A percentile compares a stretch with the other conserved stretches of the same genome.
Evolutionary conservation across 1,284 basidiomycete genomes (phyloP).

Genomic region (Tremellales sp.): DNA sequence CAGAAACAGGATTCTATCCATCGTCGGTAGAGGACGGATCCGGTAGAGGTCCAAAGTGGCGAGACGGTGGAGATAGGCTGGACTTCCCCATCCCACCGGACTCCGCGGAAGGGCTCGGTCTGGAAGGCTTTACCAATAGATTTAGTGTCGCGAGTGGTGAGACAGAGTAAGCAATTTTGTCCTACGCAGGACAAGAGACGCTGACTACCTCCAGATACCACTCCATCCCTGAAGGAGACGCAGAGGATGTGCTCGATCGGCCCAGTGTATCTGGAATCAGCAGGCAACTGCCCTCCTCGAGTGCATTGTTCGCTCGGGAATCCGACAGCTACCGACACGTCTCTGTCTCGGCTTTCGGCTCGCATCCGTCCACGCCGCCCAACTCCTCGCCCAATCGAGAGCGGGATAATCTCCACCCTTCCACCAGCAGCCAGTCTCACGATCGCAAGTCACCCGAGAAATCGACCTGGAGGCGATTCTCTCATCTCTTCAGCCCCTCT

Average conservation of each 20-base stretch:
- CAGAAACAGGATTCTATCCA: not conserved
- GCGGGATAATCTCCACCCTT: not conserved
- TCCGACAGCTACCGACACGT: not conserved
- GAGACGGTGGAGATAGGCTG: not conserved
- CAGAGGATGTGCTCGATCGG: no score
- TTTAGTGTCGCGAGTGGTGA: not conserved
- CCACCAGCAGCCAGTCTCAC: not conserved
- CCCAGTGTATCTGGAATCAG: not conserved
- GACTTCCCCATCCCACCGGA: not conserved
- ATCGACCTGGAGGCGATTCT: not conserved
- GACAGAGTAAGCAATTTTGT: not conserved
- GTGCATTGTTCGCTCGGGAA: not conserved
- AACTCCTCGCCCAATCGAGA: not conserved
- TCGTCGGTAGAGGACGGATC: not conserved
- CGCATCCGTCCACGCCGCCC: not conserved
- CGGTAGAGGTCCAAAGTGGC: not conserved
- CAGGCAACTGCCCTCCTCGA: not conserved
- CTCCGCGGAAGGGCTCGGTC: not conserved
- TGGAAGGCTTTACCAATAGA: not conserved
- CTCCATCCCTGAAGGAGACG: no score
- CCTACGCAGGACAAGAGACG: not conserved
- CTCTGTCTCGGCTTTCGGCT: constrained; percentile 1
- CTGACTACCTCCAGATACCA: not conserved
- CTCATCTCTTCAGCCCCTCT: not conserved
- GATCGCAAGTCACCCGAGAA: not conserved